phyloP scores from a whole-genome alignment of 164 flowering plant species.

The Aristolochia fimbriata region DNA sequence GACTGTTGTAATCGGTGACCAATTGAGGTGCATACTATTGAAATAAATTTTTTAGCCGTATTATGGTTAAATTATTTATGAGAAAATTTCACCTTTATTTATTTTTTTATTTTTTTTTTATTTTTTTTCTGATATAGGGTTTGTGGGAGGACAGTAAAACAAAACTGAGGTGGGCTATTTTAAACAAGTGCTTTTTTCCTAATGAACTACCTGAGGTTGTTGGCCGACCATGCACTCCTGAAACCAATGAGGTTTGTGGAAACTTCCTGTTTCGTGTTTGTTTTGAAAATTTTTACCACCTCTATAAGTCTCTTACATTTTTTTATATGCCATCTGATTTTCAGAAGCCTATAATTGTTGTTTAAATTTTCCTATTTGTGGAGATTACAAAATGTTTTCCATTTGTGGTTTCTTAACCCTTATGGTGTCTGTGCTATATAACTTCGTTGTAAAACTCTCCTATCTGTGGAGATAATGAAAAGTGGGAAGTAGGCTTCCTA shows the following conservation, averaged over 20 bases:
- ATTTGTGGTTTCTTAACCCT: neutral
- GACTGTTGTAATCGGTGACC: no score
- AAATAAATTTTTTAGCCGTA: slow-evolving; percentile 1
- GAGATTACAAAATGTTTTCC: neutral
- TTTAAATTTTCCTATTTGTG: neutral
- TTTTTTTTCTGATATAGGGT: slow-evolving; percentile 32
- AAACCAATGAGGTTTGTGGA: slow-evolving; percentile 50
- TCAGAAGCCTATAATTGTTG: neutral
- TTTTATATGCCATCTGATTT: neutral
- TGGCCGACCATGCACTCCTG: slow-evolving; percentile 49
- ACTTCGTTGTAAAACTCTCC: neutral
- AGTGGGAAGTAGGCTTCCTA: no score
- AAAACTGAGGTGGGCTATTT: slow-evolving; percentile 49
- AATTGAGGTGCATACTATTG: neutral
- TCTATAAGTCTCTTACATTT: neutral
- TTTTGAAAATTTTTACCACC: neutral
- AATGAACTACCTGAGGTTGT: slow-evolving; percentile 64
- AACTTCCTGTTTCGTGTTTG: neutral
- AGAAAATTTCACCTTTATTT: no score
- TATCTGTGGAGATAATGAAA: no score
- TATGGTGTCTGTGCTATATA: neutral
- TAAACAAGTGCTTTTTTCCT: slow-evolving; percentile 55
- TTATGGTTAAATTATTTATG: neutral
- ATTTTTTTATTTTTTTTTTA: no score
- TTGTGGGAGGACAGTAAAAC: slow-evolving; percentile 75